Base-by-base conservation (phyloP, 2,329 filamentous ascomycete genomes). In the Tolypocladium capitatum region DNA sequence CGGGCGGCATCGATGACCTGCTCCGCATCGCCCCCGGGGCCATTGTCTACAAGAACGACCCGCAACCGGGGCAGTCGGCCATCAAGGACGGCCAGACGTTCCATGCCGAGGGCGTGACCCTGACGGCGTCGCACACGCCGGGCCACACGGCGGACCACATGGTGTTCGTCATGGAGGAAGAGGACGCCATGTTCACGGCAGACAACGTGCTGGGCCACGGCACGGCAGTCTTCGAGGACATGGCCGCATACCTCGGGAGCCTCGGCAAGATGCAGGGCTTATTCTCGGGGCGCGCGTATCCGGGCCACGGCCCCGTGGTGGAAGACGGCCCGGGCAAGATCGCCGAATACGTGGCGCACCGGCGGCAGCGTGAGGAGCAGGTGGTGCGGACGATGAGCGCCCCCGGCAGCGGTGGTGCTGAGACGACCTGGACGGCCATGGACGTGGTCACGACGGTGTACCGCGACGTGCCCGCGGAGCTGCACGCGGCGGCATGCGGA, bases 371-470 rank as follows among this genome's bases (percentile, higher is more conserved):
- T 21, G 91, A 97, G 65, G 72, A 80, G 34, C 86, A 94, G 62
- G 80, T 94, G 5, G 53, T 92, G 18, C 73, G 76, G 48, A 79
- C 83, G 0, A 62, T 94, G 55, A 67, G 67, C 38, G 68, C 67
- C 41, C 60, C 59, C 58, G 60, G 63, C 42, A 54, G 63, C 2
- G 34, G 34, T 18, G 24, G 8, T 10, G 3, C 8, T 9, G 38
- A 24, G 36, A 52, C 48, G 49, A 62, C 64, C 0, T 88, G 84
- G 85, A 78, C 76, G 7, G 74, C 80, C 9, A 83, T 88, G 75
- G 86, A 91, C 49, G 71, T 97, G 53, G 91, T 96, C n/a, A 86
- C 84, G 64, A 70, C 85, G 31, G 87, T 98, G 32, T 98, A 98
- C 63, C 75, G 74, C 46, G 81, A 87, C 57, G 82, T 94, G 21